Base-by-base conservation (phyloP, 768 basidiomycete species). In the Phanerodontia chrysosporium region DNA sequence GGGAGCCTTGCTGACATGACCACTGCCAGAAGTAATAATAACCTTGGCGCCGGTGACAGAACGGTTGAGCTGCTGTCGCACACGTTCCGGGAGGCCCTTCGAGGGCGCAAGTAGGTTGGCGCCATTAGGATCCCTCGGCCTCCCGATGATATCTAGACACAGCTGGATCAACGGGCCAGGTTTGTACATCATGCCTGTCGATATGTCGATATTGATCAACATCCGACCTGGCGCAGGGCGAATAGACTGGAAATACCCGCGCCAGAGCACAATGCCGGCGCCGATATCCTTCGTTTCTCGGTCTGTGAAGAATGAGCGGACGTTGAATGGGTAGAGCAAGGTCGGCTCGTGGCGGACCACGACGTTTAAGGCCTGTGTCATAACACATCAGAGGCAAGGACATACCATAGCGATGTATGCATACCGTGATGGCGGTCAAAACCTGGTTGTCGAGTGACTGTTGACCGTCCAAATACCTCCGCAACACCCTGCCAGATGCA, bases 221-320 rank as follows among this genome's bases (percentile, higher is more conserved):
- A 92, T 80, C 0, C 74, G 74, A 0, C 83, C 83, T 18, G 84
- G 77, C 0, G 81, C 82, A 3, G 90, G 89, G 22, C 90, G 78
- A 13, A 90, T 79, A 0, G 86, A 88, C 67, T 92, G 90, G 72
- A 92, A 92, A 57, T 88, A 90, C 0, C 90, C 90, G 2, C 90
- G 78, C 89, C 89, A 89, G 0, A 90, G 76, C 14, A 83, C 79
- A 2, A 92, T 76, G 0, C 91, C 90, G 0, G 69, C 67, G 0
- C 89, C 86, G 25, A 90, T 82, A 51, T 74, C 71, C 48, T 74
- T 78, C 9, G 73, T 78, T 53, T 83, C 87, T 1, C 72, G 68
- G 24, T 80, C 71, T 0, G 86, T 87, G 69, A 86, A 92, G 72
- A 92, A 91, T 0, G 87, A 89, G 0, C 90, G 80, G 7, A 84